These are phyloP conservation scores for Chytridiales sp. DNA, from an alignment of 371 early-diverging fungal species.

Conservation along the genomic window DNA sequence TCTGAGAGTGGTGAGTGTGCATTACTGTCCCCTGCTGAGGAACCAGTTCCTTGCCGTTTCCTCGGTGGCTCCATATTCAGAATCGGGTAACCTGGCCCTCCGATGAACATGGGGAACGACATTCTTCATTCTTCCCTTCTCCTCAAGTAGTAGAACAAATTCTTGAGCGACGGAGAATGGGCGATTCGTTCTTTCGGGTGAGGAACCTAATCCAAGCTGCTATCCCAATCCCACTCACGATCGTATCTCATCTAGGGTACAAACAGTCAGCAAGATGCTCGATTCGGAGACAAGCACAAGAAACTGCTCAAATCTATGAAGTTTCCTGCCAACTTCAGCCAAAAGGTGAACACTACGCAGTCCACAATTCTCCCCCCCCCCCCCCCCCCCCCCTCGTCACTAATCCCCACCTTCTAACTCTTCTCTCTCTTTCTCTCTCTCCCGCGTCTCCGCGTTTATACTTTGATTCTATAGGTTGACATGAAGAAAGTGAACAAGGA, in stretches of 20 bases:
- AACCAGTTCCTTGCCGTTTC: too few relatives aligned
- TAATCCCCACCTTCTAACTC: background rate
- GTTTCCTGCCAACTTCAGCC: conserved; percentile 78
- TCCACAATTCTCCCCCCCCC: too few relatives aligned
- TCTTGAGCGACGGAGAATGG: too few relatives aligned
- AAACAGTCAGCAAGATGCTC: conserved; percentile 73
- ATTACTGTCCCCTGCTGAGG: too few relatives aligned
- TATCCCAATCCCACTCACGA: background rate
- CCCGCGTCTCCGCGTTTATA: conserved; percentile 1
- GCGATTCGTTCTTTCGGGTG: too few relatives aligned
- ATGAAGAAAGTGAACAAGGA: conserved; percentile 83
- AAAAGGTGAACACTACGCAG: conserved; percentile 68
- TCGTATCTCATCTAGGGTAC: conserved; percentile 24
- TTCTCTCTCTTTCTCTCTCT: background rate
- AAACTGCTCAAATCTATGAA: conserved; percentile 77
- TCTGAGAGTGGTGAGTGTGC: too few relatives aligned
- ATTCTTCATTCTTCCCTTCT: too few relatives aligned
- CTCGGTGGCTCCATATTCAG: too few relatives aligned
- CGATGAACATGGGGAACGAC: too few relatives aligned
- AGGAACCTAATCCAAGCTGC: too few relatives aligned
- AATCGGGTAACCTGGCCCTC: too few relatives aligned
- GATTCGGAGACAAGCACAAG: conserved; percentile 87
- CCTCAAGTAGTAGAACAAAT: too few relatives aligned
- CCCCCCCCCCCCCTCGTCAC: background rate
- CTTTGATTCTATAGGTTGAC: conserved; percentile 60